Conservation (phyloP, 2,329 filamentous ascomycete species). For the Exophiala viscosa region DNA sequence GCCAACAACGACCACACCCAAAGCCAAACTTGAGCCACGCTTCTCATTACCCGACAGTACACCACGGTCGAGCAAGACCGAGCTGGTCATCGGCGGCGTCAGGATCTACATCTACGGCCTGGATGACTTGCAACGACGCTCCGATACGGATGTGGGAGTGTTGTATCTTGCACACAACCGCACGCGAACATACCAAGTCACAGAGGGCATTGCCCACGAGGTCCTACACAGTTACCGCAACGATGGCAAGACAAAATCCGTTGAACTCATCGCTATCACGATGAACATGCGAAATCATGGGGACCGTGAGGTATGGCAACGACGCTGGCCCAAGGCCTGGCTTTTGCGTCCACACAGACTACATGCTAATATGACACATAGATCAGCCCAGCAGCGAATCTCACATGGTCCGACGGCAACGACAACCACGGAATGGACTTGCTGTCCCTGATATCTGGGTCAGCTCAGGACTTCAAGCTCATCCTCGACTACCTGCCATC, state of each 20-base stretch:
- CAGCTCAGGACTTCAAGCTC: slow-evolving; percentile 2
- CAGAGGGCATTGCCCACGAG: neutral
- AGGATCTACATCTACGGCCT: neutral
- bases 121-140: neutral
- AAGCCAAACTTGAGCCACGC: no score
- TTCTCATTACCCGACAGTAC: neutral
- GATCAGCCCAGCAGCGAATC: slow-evolving; percentile 1
- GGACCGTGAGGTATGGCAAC: neutral
- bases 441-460: slow-evolving; percentile 2
- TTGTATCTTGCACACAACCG: neutral
- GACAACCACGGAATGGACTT: slow-evolving; percentile 4
- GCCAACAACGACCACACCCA: no score
- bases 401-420: slow-evolving; percentile 1
- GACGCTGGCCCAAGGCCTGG: no score
- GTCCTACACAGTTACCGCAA: neutral
- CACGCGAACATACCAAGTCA: neutral
- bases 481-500: slow-evolving; percentile 4
- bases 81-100: neutral
- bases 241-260: neutral
- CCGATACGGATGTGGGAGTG: neutral
- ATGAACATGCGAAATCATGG: neutral
- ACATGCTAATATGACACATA: neutral
- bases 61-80: neutral
- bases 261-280: neutral
- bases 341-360: no score